phyloP scores from a whole-genome alignment of 2,329 filamentous ascomycete species.

The Penicillium thymicola region DNA sequence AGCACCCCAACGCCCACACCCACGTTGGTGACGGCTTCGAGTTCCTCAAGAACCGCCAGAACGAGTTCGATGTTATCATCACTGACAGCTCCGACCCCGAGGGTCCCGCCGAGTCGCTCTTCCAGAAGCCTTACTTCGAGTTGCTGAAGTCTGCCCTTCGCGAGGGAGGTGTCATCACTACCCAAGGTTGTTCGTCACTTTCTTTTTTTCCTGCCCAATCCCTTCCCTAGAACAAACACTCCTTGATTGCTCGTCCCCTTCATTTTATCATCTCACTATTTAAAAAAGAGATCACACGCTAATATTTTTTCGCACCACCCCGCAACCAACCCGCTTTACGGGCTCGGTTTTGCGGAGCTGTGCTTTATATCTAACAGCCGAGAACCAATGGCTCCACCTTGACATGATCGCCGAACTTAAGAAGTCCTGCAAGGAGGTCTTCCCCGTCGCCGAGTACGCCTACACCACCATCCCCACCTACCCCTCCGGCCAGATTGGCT shows the following conservation, averaged over 20 bases:
- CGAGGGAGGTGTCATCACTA: slow-evolving; percentile 96
- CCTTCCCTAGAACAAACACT: slow-evolving; percentile 65
- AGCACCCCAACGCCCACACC: slow-evolving; percentile 88
- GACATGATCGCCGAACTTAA: slow-evolving; percentile 90
- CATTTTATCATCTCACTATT: neutral
- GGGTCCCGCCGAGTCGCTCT: slow-evolving; percentile 90
- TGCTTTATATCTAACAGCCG: slow-evolving; percentile 57
- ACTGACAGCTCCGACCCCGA: slow-evolving; percentile 98
- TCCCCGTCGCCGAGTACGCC: slow-evolving; percentile 95
- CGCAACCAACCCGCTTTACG: slow-evolving; percentile 30
- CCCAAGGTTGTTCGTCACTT: slow-evolving; percentile 99
- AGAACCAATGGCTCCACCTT: slow-evolving; percentile 99
- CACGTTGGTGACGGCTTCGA: slow-evolving; percentile 98
- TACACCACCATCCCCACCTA: slow-evolving; percentile 99
- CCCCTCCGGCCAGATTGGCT: slow-evolving; percentile 97
- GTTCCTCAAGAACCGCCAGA: slow-evolving; percentile 94
- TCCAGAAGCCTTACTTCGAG: slow-evolving; percentile 99
- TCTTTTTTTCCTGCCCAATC: slow-evolving; percentile 46
- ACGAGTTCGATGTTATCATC: slow-evolving; percentile 98
- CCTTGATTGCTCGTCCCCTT: slow-evolving; percentile 4
- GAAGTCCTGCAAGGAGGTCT: slow-evolving; percentile 94
- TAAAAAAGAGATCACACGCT: slow-evolving; percentile 16
- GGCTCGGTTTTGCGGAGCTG: slow-evolving; percentile 32
- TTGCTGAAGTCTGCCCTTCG: slow-evolving; percentile 84
- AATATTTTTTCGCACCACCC: slow-evolving; percentile 24